These are phyloP conservation scores for Phytophthora crassamura DNA, from an alignment of 352 stramenopile genomes.

Conservation along the genomic window DNA sequence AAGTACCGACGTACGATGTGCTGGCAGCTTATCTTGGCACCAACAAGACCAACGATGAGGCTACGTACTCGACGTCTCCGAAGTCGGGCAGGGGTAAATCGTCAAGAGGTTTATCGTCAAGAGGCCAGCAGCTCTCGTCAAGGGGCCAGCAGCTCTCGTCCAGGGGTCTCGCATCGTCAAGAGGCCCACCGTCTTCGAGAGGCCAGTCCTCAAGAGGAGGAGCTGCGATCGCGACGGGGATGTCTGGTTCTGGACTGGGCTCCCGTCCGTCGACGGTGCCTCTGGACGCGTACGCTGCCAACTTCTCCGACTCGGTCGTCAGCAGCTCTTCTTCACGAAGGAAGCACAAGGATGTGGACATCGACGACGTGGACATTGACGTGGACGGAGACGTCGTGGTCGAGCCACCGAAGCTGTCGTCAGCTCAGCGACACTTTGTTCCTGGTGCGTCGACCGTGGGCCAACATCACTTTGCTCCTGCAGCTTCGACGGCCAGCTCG, in stretches of 20 bases:
- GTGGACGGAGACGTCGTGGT: slow-evolving; percentile 32
- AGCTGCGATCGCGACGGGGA: slow-evolving; percentile 15
- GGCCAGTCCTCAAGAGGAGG: slow-evolving; percentile 25
- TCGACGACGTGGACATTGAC: slow-evolving; percentile 42
- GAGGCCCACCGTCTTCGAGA: slow-evolving; percentile 34
- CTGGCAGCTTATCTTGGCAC: slow-evolving; percentile 50
- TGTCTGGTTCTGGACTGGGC: slow-evolving; percentile 23
- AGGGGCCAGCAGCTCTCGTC: slow-evolving; percentile 4
- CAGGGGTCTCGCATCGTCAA: slow-evolving; percentile 23
- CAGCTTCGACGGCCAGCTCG: slow-evolving; percentile 27
- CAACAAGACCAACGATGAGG: slow-evolving; percentile 30
- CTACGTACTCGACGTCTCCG: slow-evolving; percentile 30
- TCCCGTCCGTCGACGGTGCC: slow-evolving; percentile 36
- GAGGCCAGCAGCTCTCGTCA: slow-evolving; percentile 25
- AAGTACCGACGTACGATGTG: slow-evolving; percentile 46
- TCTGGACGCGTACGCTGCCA: slow-evolving; percentile 34
- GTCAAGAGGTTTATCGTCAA: slow-evolving; percentile 5
- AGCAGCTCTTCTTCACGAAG: slow-evolving; percentile 30
- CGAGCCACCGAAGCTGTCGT: slow-evolving; percentile 15
- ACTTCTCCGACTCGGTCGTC: slow-evolving; percentile 33
- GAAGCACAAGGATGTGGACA: slow-evolving; percentile 41
- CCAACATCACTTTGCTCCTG: slow-evolving; percentile 13
- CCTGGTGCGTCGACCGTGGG: slow-evolving; percentile 25
- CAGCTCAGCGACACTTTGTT: slow-evolving; percentile 9
- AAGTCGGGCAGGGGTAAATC: slow-evolving; percentile 15